A percentile compares a stretch with the other conserved stretches of the same genome.
Evolutionary conservation across 176 grass and related monocot genomes (phyloP).

Genomic region (Oryza australiensis): DNA sequence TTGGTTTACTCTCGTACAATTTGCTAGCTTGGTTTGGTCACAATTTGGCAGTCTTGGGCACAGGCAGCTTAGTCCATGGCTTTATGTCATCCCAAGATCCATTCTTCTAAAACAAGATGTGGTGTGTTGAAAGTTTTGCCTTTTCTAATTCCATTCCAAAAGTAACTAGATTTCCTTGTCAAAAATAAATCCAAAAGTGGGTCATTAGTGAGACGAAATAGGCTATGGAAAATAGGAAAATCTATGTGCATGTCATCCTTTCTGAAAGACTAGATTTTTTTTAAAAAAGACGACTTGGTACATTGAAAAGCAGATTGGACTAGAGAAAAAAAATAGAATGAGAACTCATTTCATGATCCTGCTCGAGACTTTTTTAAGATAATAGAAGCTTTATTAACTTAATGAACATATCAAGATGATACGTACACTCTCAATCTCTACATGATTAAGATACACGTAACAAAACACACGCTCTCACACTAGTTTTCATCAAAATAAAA

Average conservation of each 20-base stretch:
- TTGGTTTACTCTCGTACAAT: no score
- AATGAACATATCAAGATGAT: no score
- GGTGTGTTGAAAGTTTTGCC: neutral
- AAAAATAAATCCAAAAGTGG: neutral
- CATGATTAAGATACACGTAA: no score
- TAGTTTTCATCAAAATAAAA: no score
- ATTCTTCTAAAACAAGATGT: neutral
- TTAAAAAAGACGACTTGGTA: neutral
- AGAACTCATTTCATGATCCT: neutral
- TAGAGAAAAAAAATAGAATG: neutral
- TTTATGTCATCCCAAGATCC: neutral
- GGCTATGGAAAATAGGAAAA: neutral
- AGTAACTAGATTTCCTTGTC: neutral
- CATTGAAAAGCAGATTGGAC: neutral
- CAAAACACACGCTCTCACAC: no score
- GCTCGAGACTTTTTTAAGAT: no score
- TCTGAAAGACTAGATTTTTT: neutral
- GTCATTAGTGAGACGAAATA: neutral
- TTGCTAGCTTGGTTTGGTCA: neutral
- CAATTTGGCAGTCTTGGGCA: neutral
- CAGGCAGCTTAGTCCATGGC: neutral
- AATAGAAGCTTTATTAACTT: no score
- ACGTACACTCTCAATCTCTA: no score
- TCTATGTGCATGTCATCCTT: neutral
- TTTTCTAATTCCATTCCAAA: neutral